Percentiles rank a stretch among this genome's conserved stretches.
Conservation (phyloP, 331 rosid genomes). For the Malus hybrid region DNA sequence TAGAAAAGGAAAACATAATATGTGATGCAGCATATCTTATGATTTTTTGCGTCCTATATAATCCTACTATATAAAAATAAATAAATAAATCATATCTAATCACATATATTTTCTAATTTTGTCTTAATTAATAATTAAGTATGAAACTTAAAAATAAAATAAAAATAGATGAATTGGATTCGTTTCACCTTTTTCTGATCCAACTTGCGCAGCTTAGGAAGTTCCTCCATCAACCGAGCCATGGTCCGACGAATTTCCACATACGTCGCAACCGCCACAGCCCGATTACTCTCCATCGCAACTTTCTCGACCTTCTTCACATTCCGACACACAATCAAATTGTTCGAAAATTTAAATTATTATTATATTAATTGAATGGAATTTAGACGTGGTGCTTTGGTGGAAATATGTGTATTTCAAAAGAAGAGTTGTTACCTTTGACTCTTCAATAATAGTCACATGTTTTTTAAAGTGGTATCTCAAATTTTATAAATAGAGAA, state of each 20-base stretch:
- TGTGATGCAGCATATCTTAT: too few species aligned
- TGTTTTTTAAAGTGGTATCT: too few species aligned
- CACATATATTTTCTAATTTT: too few species aligned
- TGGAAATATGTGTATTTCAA: too few species aligned
- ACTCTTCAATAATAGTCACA: too few species aligned
- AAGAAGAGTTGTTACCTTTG: too few species aligned
- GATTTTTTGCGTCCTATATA: neutral
- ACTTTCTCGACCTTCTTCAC: slow-evolving; percentile 57
- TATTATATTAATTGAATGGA: too few species aligned
- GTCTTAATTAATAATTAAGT: too few species aligned
- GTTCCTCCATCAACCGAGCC: slow-evolving; percentile 61
- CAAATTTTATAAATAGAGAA: too few species aligned
- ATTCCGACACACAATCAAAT: neutral
- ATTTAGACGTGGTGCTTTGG: too few species aligned
- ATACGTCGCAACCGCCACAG: slow-evolving; percentile 50
- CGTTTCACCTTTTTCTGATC: slow-evolving; percentile 43
- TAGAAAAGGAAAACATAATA: too few species aligned
- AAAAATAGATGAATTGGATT: neutral
- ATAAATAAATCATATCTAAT: neutral
- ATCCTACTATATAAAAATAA: neutral
- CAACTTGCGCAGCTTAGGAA: slow-evolving; percentile 61
- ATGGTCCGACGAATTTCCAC: slow-evolving; percentile 68
- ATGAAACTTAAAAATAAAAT: neutral
- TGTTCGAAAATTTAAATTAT: too few species aligned
- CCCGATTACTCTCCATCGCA: slow-evolving; percentile 47